phyloP scores from a whole-genome alignment of 805 yeast genomes.

The Saccharomycopsis sp. region DNA sequence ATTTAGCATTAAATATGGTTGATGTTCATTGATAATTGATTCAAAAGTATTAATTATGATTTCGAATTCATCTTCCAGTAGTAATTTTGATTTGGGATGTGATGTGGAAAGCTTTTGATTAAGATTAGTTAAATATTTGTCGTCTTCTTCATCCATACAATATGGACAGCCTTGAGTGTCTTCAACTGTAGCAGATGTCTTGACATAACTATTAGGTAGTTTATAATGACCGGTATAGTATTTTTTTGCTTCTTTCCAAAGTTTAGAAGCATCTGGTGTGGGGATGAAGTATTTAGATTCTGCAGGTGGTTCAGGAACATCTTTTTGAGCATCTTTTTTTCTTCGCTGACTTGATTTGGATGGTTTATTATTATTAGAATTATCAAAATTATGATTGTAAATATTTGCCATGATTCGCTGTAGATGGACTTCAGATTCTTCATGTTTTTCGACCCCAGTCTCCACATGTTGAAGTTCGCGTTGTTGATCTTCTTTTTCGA shows the following conservation, averaged over 20 bases:
- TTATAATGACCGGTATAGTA: constrained; percentile 59
- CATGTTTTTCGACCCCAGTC: constrained; percentile 96
- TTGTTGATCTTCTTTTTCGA: constrained; percentile 65
- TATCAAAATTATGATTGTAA: neutral
- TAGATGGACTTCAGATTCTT: constrained; percentile 93
- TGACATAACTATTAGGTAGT: constrained; percentile 72
- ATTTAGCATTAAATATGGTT: constrained; percentile 82
- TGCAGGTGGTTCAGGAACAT: constrained; percentile 17
- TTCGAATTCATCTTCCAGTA: constrained; percentile 84
- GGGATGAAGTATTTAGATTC: constrained; percentile 58
- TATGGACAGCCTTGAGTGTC: constrained; percentile 82
- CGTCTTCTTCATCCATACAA: constrained; percentile 86
- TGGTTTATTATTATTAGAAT: neutral
- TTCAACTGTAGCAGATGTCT: constrained; percentile 91
- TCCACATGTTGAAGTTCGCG: constrained; percentile 85
- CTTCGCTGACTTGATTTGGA: neutral
- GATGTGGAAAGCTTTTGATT: too few species aligned
- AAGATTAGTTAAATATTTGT: constrained; percentile 42
- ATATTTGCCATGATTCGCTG: constrained; percentile 61
- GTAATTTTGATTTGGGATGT: constrained; percentile 21
- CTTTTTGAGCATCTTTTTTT: neutral
- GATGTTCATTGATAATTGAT: constrained; percentile 61
- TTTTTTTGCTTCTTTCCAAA: constrained; percentile 68
- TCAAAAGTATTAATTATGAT: constrained; percentile 65
- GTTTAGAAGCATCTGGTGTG: constrained; percentile 86